These are phyloP conservation scores for Xerocomus brunneocitrinus DNA, from an alignment of 768 basidiomycete species.

Conservation along the genomic window DNA sequence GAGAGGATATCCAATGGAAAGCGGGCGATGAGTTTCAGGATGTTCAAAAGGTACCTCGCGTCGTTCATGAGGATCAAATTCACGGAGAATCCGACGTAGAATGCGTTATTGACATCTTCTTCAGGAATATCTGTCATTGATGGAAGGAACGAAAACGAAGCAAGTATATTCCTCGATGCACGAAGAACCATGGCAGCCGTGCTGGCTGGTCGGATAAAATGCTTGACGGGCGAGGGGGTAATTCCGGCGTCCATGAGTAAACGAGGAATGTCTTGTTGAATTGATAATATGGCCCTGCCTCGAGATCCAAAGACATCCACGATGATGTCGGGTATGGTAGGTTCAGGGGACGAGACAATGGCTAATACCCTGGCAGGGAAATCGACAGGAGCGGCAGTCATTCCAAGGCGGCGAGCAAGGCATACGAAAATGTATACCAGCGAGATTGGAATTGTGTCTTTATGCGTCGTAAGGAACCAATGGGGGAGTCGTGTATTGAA, in stretches of 20 bases:
- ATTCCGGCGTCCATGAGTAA: conserved; percentile 28
- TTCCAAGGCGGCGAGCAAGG: conserved; percentile 47
- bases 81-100: conserved; percentile 35
- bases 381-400: conserved; percentile 49
- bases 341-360: conserved; percentile 40
- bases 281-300: conserved; percentile 30
- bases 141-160: conserved; percentile 26
- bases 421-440: conserved; percentile 56
- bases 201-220: conserved; percentile 27
- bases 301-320: conserved; percentile 47
- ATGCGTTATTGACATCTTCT: conserved; percentile 31
- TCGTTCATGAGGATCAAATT: conserved; percentile 37
- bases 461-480: conserved; percentile 46
- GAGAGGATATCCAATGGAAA: conserved; percentile 42
- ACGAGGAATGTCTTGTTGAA: conserved; percentile 34
- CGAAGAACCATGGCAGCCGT: conserved; percentile 38
- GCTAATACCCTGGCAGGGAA: conserved; percentile 55
- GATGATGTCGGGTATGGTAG: conserved; percentile 34
- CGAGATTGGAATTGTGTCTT: conserved; percentile 53
- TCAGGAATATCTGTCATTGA: conserved; percentile 24
- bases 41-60: conserved; percentile 27
- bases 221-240: conserved; percentile 12
- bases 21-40: conserved; percentile 31
- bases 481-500: conserved; percentile 59
- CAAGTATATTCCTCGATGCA: conserved; percentile 37